These are phyloP conservation scores for Saussurea involucrata DNA, from an alignment of 129 eudicot species.

Conservation along the genomic window DNA sequence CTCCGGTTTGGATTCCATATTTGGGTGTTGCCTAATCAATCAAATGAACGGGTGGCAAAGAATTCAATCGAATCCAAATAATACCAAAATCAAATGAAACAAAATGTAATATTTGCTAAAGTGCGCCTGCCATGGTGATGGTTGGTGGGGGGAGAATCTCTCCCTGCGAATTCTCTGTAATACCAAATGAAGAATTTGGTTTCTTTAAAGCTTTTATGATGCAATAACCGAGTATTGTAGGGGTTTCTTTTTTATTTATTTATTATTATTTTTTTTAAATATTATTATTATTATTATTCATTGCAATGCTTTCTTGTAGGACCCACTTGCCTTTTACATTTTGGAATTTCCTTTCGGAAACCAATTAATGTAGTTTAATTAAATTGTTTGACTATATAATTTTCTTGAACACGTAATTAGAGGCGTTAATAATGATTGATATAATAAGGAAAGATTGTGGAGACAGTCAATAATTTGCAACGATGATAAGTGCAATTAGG, in stretches of 20 bases:
- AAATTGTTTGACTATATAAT: not conserved
- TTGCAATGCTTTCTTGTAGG: constrained; percentile 3
- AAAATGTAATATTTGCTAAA: constrained; percentile 20
- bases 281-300: not conserved
- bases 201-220: constrained; percentile 19
- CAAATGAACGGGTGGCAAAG: not conserved
- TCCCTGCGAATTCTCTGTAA: constrained; percentile 17
- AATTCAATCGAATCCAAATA: not conserved
- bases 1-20: not conserved
- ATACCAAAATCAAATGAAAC: not conserved
- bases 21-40: not conserved
- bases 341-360: not conserved
- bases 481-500: not conserved
- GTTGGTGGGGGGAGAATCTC: constrained; percentile 25
- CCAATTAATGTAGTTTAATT: not conserved
- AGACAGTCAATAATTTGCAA: constrained; percentile 4
- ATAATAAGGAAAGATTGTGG: not conserved
- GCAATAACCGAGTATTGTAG: not conserved
- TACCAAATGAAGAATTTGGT: constrained; percentile 12
- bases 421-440: no score
- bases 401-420: no score
- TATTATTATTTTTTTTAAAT: not conserved
- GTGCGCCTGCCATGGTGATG: constrained; percentile 31
- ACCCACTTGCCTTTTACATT: constrained; percentile 2
- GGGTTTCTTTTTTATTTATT: no score